Evolutionary conservation across 2,329 filamentous ascomycete genomes (phyloP), one percentile per base, ranked within the genome.

Genomic region (Penicillium sp.): DNA sequence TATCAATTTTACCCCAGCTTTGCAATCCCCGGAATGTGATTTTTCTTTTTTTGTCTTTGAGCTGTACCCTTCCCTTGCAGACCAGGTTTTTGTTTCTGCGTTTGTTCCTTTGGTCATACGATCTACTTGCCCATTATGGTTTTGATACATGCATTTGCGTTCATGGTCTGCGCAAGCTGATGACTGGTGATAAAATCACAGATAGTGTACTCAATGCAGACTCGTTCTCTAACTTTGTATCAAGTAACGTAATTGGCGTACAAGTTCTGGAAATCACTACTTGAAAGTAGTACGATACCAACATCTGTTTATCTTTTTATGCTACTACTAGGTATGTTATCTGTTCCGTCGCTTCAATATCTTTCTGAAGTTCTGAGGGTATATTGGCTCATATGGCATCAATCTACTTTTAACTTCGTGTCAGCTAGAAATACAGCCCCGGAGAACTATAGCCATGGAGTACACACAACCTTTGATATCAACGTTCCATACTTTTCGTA

Each of bases 181-280:
- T 52, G 21, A 34, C 46, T 59, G 58, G 51, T 54, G 52, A 57
- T 53, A 62, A 51, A 50, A 42, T 50, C 51, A 50, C 57, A 60
- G 53, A 48, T 42, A 40, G 39, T 39, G 50, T 21, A 52, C 42
- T 27, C 58, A 59, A 52, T 52, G 48, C 42, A 55, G 49, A 61
- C 42, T 49, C 52, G 49, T 54, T 61, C 52, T 57, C 48, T 40
- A 11, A 54, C 46, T 36, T 44, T 50, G 16, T 50, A 32, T n/a
- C 5, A n/a, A 18, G 11, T 16, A 27, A 7, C 22, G 18, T 45
- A 27, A 4, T 6, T 27, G 24, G 8, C 24, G 24, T 27, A 27
- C 2, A 2, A 27, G 5, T 5, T 6, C 24, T 6, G 8, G 3
- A 27, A 6, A 27, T 27, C 24, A 27, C 24, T 8, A 27, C 24